A percentile compares a stretch with the other conserved stretches of the same genome.
Conservation (phyloP, 768 basidiomycete species). For the Macrocybe gigantea region DNA sequence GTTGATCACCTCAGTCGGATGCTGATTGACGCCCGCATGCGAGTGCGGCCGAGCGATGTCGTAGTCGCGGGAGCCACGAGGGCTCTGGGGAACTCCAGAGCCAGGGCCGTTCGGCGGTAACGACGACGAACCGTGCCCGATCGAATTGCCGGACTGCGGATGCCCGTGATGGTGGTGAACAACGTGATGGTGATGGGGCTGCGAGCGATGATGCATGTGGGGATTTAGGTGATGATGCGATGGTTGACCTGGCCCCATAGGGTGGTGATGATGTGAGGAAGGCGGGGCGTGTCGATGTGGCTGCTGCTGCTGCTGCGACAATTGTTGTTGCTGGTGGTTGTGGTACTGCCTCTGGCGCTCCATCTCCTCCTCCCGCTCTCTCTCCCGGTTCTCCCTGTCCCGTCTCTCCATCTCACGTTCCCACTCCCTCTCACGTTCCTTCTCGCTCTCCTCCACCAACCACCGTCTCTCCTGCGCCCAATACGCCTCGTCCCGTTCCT, state of each 20-base stretch:
- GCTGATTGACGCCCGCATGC: conserved; percentile 28
- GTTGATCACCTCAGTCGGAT: conserved; percentile 49
- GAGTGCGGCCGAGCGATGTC: conserved; percentile 29
- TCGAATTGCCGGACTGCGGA: conserved; percentile 13
- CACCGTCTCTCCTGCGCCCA: conserved; percentile 23
- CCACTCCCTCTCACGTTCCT: conserved; percentile 13
- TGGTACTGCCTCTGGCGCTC: conserved; percentile 19
- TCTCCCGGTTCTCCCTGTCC: conserved; percentile 21
- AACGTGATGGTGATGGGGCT: conserved; percentile 29
- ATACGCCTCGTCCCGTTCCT: conserved; percentile 19
- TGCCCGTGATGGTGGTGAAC: conserved; percentile 24
- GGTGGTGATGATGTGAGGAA: conserved; percentile 37
- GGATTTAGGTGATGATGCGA: conserved; percentile 50
- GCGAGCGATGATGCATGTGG: conserved; percentile 35
- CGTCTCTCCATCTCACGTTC: conserved; percentile 16
- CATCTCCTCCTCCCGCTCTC: conserved; percentile 17
- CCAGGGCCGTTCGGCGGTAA: conserved; percentile 9
- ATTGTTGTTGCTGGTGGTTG: conserved; percentile 31
- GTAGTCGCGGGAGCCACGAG: conserved; percentile 15
- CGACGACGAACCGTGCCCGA: conserved; percentile 24
- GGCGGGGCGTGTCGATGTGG: conserved; percentile 23
- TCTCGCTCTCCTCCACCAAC: background rate
- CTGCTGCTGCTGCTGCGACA: conserved; percentile 26
- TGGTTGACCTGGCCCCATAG: conserved; percentile 31
- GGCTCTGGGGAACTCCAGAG: conserved; percentile 13